A percentile compares a stretch with the other conserved stretches of the same genome.
These are phyloP conservation scores for Theileria annulata DNA, from an alignment of 169 alveolate genomes.

Conservation along the genomic window DNA sequence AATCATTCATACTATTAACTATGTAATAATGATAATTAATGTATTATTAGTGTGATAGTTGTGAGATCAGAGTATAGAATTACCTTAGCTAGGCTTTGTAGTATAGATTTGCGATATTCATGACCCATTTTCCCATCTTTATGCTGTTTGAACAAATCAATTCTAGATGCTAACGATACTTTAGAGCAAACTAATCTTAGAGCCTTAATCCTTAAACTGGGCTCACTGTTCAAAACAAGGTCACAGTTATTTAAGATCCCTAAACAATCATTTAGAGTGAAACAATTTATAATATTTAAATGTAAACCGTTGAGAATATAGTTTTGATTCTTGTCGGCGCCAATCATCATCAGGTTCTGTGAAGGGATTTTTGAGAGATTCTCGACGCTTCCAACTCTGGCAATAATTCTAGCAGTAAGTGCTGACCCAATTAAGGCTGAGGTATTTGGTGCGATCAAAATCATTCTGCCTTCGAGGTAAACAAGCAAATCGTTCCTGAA, in stretches of 20 bases:
- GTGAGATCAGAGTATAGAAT: constrained; percentile 15
- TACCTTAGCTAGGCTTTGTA: constrained; percentile 68
- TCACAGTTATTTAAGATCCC: constrained; percentile 78
- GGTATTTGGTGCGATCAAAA: constrained; percentile 94
- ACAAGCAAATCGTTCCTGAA: constrained; percentile 63
- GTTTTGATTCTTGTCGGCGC: constrained; percentile 50
- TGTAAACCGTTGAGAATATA: background rate
- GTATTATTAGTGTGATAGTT: too few species aligned
- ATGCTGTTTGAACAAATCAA: constrained; percentile 77
- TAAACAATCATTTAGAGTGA: constrained; percentile 20
- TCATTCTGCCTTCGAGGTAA: constrained; percentile 89
- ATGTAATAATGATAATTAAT: too few species aligned
- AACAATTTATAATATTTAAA: background rate
- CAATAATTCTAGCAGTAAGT: constrained; percentile 94
- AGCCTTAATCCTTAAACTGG: constrained; percentile 74
- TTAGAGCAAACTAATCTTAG: constrained; percentile 80
- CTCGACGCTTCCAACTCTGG: constrained; percentile 92
- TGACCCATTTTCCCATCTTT: constrained; percentile 70
- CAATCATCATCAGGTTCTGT: constrained; percentile 87
- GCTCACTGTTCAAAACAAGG: constrained; percentile 75
- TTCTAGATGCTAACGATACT: constrained; percentile 82
- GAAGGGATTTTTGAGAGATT: constrained; percentile 92
- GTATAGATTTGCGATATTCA: constrained; percentile 63
- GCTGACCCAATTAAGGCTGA: constrained; percentile 94
- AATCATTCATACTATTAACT: background rate